Conservation (phyloP, 2,329 filamentous ascomycete genomes). For the Fusarium sp. region DNA sequence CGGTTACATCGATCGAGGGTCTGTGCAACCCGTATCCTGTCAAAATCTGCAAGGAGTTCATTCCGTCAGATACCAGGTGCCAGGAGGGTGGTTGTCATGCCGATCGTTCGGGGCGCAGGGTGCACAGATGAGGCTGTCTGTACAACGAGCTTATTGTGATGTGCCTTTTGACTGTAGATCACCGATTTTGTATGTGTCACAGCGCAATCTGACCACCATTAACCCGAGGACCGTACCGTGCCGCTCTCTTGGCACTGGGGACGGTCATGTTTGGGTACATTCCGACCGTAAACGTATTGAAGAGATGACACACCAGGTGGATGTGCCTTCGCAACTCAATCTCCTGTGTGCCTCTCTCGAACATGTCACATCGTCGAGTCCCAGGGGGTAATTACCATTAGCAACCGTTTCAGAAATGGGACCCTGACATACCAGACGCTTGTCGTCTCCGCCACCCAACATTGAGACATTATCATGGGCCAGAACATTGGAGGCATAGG, state of each 20-base stretch:
- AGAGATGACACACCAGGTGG: too few relatives aligned
- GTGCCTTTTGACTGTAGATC: too few relatives aligned
- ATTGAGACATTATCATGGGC: not conserved
- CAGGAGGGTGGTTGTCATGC: too few relatives aligned
- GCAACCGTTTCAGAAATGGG: not conserved
- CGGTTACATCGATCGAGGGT: not conserved
- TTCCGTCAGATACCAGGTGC: not conserved
- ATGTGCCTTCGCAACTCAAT: not conserved
- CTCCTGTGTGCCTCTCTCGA: not conserved
- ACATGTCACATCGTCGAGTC: not conserved
- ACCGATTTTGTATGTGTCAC: too few relatives aligned
- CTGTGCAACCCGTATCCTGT: too few relatives aligned
- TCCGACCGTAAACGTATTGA: too few relatives aligned
- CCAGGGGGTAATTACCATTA: not conserved
- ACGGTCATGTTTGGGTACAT: too few relatives aligned
- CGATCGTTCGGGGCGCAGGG: not conserved
- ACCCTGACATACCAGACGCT: conserved; percentile 19
- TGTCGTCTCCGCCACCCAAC: not conserved
- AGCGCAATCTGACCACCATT: too few relatives aligned
- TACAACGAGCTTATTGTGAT: not conserved
- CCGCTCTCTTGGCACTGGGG: too few relatives aligned
- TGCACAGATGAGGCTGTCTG: not conserved
- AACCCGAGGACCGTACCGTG: too few relatives aligned
- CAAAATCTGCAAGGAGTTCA: not conserved
- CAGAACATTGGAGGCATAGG: not conserved